Conservation (phyloP, 352 stramenopile species). For the Phytophthora pisi region DNA sequence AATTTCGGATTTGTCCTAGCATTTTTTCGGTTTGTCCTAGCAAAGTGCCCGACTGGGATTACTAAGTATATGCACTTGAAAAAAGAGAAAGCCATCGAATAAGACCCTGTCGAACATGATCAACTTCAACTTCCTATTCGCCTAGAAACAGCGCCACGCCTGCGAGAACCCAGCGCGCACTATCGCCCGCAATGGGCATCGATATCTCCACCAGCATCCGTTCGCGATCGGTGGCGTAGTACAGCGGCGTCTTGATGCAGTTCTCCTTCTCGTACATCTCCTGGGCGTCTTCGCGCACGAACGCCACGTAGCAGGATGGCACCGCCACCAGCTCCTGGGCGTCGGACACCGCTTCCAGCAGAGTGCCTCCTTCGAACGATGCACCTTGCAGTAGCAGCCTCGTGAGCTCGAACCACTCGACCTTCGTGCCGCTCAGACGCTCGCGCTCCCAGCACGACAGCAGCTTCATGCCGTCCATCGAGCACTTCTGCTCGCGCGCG, state of each 20-base stretch:
- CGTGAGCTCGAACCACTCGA: constrained; percentile 87
- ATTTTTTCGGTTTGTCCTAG: no score
- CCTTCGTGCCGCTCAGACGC: constrained; percentile 42
- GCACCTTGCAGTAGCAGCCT: constrained; percentile 87
- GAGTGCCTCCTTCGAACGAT: constrained; percentile 77
- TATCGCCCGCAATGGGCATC: constrained; percentile 76
- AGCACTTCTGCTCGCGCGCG: constrained; percentile 77
- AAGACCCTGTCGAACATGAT: constrained; percentile 1
- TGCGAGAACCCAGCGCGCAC: constrained; percentile 78
- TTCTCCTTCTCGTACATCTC: constrained; percentile 80
- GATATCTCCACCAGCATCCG: constrained; percentile 84
- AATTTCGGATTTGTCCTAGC: no score
- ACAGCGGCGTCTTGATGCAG: constrained; percentile 80
- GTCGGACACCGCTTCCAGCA: constrained; percentile 84
- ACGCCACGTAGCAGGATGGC: constrained; percentile 85
- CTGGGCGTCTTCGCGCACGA: constrained; percentile 73
- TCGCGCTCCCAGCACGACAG: constrained; percentile 90
- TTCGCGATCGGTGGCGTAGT: constrained; percentile 79
- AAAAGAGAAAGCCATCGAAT: no score
- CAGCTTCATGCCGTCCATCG: constrained; percentile 92
- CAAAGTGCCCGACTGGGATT: no score
- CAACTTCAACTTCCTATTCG: constrained; percentile 49
- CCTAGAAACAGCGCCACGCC: constrained; percentile 86
- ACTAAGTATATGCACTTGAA: no score
- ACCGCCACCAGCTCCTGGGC: constrained; percentile 83